Evolutionary conservation across 768 basidiomycete genomes (phyloP).

Genomic region (Podaxis carcinomalis): DNA sequence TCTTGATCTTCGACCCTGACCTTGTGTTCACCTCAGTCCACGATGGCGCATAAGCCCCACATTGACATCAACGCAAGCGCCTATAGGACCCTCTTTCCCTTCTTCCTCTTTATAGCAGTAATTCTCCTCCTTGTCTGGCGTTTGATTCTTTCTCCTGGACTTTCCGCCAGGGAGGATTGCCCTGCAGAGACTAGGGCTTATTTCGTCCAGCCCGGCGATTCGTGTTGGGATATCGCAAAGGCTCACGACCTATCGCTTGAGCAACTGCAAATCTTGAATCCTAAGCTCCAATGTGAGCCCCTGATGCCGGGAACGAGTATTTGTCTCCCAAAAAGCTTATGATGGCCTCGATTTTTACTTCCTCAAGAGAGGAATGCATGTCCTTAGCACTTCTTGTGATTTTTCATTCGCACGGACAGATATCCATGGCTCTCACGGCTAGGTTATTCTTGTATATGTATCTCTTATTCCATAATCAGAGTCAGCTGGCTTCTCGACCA

Average conservation of each 20-base stretch:
- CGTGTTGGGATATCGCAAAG: slow-evolving; percentile 60
- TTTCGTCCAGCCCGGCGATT: slow-evolving; percentile 53
- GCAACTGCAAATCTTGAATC: slow-evolving; percentile 47
- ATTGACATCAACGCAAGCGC: slow-evolving; percentile 33
- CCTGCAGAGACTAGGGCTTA: slow-evolving; percentile 40
- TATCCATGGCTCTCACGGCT: neutral
- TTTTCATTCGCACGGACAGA: neutral
- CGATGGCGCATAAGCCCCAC: slow-evolving; percentile 25
- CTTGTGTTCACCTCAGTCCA: slow-evolving; percentile 14
- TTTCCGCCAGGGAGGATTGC: slow-evolving; percentile 32
- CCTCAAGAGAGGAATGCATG: neutral
- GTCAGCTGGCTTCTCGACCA: neutral
- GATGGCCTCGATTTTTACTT: neutral
- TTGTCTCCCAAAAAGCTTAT: slow-evolving; percentile 42
- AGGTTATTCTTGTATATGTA: neutral
- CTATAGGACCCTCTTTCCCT: slow-evolving; percentile 64
- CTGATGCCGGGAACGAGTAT: slow-evolving; percentile 57
- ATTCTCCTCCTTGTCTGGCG: slow-evolving; percentile 63
- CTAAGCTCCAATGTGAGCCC: slow-evolving; percentile 48
- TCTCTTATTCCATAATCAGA: neutral
- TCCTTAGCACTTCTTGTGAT: neutral
- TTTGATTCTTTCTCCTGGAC: slow-evolving; percentile 41
- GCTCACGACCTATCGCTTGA: slow-evolving; percentile 47
- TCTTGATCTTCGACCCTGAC: neutral
- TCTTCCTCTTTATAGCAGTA: slow-evolving; percentile 66